Evolutionary conservation across 2,329 filamentous ascomycete species (phyloP).

Genomic region (Neurospora crassa): DNA sequence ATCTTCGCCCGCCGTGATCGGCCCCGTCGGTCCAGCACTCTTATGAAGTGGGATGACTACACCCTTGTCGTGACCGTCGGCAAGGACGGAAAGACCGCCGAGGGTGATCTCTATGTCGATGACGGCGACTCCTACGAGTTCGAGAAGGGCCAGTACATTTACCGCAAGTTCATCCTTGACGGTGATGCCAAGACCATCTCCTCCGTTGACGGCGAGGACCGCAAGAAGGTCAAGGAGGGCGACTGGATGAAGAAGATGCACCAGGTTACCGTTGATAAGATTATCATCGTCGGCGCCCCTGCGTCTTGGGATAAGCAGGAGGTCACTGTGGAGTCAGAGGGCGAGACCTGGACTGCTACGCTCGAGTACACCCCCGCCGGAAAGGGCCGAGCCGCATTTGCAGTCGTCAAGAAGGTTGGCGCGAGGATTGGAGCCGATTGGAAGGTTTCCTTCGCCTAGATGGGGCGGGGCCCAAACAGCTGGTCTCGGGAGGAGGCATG

Average conservation of each 20-base stretch:
- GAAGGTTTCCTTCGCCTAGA: constrained; percentile 30
- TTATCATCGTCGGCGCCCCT: constrained; percentile 75
- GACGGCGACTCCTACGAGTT: constrained; percentile 92
- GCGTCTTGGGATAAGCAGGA: constrained; percentile 56
- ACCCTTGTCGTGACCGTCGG: constrained; percentile 73
- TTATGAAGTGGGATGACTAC: constrained; percentile 94
- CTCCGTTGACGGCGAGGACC: constrained; percentile 56
- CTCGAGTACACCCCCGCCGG: constrained; percentile 48
- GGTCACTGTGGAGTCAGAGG: constrained; percentile 46
- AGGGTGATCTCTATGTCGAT: constrained; percentile 80
- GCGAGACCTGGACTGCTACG: constrained; percentile 45
- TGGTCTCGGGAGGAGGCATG: background rate
- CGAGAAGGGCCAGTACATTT: constrained; percentile 76
- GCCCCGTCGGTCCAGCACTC: constrained; percentile 70
- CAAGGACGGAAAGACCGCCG: constrained; percentile 52
- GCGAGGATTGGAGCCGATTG: constrained; percentile 45
- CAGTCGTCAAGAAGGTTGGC: constrained; percentile 41
- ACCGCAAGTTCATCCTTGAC: constrained; percentile 66
- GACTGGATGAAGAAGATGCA: constrained; percentile 73
- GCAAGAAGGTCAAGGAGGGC: constrained; percentile 53
- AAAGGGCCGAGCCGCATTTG: constrained; percentile 40
- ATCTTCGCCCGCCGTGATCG: constrained; percentile 84
- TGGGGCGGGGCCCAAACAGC: background rate
- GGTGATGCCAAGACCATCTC: constrained; percentile 46
- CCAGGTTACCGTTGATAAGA: constrained; percentile 69